Evolutionary conservation across 139 green algal genomes (phyloP), one percentile per base, ranked within the genome.

Genomic region (Chlamydomonas incerta): DNA sequence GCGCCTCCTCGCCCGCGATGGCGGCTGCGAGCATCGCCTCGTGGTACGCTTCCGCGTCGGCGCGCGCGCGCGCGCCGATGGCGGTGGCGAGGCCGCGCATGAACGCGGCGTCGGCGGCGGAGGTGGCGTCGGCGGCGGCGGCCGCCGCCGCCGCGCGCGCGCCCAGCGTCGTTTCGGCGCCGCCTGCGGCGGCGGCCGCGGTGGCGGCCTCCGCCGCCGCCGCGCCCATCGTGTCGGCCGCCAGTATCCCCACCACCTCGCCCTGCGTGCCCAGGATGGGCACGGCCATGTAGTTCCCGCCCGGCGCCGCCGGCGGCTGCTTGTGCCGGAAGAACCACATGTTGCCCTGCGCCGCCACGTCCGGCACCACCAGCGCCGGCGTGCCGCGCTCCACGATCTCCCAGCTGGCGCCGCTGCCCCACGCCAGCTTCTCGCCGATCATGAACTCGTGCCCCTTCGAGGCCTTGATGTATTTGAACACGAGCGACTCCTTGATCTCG

Each of bases 201-300:
- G 47, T 47, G n/a, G 23, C 23, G 17, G 65, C 55, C 65, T 70
- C 77, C 2, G 65, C 67, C 2, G 62, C 31, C 9, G 33, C 67
- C 1, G 66, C 80, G 1, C 17, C 18, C 26, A 91, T 31, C 0
- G 81, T 90, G 74, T 92, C 88, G 1, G 88, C 74, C 21, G 74
- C 72, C 24, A 92, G 52, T 74, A 92, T 65, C 29, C 88, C 88
- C 10, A 92, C 31, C 33, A 90, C 74, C 81, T 89, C 85, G 29
- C 88, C 88, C 2, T 60, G 58, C 15, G 26, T 55, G 37, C 88
- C 88, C 11, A 76, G 3, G 46, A 92, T 65, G 62, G 88, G 85
- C 31, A 87, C 68, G 0, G 88, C 88, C 1, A 87, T 47, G 80
- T 92, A 92, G 33, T 50, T 20, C 8, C 24, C 66, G 52, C 67